phyloP scores from a whole-genome alignment of 2,329 filamentous ascomycete genomes.

The Phialophora verrucosa region DNA sequence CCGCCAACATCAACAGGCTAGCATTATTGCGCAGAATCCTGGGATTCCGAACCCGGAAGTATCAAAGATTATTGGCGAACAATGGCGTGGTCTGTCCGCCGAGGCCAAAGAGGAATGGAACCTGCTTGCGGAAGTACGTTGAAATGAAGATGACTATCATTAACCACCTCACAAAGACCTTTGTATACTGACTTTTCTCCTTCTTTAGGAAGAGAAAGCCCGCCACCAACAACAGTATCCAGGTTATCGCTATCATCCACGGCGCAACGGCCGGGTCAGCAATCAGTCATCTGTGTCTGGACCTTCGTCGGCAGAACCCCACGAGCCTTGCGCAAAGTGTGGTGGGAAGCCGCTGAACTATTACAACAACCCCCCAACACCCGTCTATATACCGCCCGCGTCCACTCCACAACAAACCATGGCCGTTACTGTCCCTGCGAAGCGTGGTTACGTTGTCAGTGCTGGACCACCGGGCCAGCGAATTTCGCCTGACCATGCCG shows the following conservation, averaged over 20 bases:
- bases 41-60: conserved; percentile 93
- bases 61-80: conserved; percentile 93
- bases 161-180: conserved; percentile 30
- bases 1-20: conserved; percentile 86
- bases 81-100: conserved; percentile 80
- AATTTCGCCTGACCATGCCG: conserved; percentile 28
- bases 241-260: conserved; percentile 89
- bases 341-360: conserved; percentile 57
- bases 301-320: conserved; percentile 28
- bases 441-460: conserved; percentile 34
- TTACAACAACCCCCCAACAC: conserved; percentile 45
- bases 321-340: conserved; percentile 40
- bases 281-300: conserved; percentile 37
- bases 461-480: conserved; percentile 27
- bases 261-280: conserved; percentile 58
- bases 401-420: conserved; percentile 47
- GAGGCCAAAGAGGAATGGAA: conserved; percentile 87
- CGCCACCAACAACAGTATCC: conserved; percentile 90
- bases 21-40: conserved; percentile 81
- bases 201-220: conserved; percentile 76
- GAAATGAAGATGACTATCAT: conserved; percentile 15
- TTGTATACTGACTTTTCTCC: conserved; percentile 32
- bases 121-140: conserved; percentile 74
- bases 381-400: conserved; percentile 50
- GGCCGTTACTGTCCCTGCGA: conserved; percentile 43